A percentile compares a stretch with the other conserved stretches of the same genome.
Conservation (phyloP, 257 asterid genomes). For the Lycium barbarum region DNA sequence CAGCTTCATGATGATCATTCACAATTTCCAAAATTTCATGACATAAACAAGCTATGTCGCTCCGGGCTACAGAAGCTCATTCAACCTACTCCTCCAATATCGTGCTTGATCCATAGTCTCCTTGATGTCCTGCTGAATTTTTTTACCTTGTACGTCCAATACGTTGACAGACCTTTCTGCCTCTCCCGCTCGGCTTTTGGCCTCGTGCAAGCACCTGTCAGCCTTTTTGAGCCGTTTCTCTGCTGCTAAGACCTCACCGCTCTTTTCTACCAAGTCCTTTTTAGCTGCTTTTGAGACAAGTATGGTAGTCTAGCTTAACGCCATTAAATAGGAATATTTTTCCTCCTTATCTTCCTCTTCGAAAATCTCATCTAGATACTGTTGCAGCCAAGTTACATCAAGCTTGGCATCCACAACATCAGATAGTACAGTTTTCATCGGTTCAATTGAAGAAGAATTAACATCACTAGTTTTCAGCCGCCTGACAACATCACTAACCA, state of each 20-base stretch:
- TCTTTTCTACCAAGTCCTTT: slow-evolving; percentile 42
- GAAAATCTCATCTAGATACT: slow-evolving; percentile 34
- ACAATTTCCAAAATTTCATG: not conserved
- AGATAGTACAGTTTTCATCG: slow-evolving; percentile 40
- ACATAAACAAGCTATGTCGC: not conserved
- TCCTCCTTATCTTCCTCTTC: slow-evolving; percentile 27
- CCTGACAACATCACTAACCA: slow-evolving; percentile 40
- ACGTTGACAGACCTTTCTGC: slow-evolving; percentile 40
- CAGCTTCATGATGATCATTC: slow-evolving; percentile 12
- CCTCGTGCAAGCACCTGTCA: slow-evolving; percentile 29
- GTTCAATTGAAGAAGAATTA: slow-evolving; percentile 36
- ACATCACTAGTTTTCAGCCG: slow-evolving; percentile 34
- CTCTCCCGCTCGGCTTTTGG: not conserved
- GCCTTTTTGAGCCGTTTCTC: slow-evolving; percentile 41
- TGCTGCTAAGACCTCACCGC: slow-evolving; percentile 43
- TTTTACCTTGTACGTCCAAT: slow-evolving; percentile 33
- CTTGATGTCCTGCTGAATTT: slow-evolving; percentile 36
- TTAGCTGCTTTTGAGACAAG: slow-evolving; percentile 33
- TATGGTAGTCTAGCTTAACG: slow-evolving; percentile 30
- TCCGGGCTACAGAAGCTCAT: slow-evolving; percentile 39
- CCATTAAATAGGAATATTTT: slow-evolving; percentile 29
- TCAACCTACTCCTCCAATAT: slow-evolving; percentile 43
- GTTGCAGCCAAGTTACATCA: slow-evolving; percentile 46
- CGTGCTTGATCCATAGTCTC: slow-evolving; percentile 38
- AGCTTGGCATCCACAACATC: slow-evolving; percentile 39